phyloP scores from a whole-genome alignment of 2,329 filamentous ascomycete genomes.

The Onygenales sp. region DNA sequence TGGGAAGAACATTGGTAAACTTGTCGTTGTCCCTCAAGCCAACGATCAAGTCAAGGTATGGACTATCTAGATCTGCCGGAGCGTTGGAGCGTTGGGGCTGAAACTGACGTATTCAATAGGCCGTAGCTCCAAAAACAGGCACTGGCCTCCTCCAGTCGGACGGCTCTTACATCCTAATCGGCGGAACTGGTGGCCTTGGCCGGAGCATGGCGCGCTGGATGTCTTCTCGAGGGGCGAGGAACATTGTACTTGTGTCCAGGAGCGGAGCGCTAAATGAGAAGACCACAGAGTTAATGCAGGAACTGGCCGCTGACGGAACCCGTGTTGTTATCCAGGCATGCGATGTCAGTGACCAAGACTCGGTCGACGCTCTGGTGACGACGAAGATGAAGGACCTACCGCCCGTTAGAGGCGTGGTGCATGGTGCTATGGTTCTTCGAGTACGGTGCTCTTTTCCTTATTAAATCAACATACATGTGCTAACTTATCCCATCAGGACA shows the following conservation, averaged over 20 bases:
- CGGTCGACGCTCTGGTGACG: slow-evolving; percentile 16
- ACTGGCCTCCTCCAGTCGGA: slow-evolving; percentile 10
- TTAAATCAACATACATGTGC: neutral
- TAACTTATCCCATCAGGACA: neutral
- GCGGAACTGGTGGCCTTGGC: slow-evolving; percentile 49
- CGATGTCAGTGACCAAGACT: slow-evolving; percentile 16
- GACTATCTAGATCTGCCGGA: neutral
- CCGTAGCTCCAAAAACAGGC: neutral
- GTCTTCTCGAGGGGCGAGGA: slow-evolving; percentile 37
- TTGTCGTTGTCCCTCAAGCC: slow-evolving; percentile 9
- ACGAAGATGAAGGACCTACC: slow-evolving; percentile 11
- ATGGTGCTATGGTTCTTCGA: slow-evolving; percentile 33
- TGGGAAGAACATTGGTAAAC: slow-evolving; percentile 18
- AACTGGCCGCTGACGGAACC: slow-evolving; percentile 2
- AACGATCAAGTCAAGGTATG: slow-evolving; percentile 3
- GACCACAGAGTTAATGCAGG: slow-evolving; percentile 13
- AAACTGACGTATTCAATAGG: neutral
- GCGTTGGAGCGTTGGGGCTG: no score
- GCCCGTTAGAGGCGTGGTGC: slow-evolving; percentile 31
- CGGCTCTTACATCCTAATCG: slow-evolving; percentile 45
- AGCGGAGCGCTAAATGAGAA: slow-evolving; percentile 26
- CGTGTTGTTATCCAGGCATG: slow-evolving; percentile 15
- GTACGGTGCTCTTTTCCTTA: slow-evolving; percentile 5
- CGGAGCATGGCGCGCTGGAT: slow-evolving; percentile 42
- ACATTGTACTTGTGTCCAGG: slow-evolving; percentile 45